These are phyloP conservation scores for Mycena floridula DNA, from an alignment of 768 basidiomycete genomes.

Conservation along the genomic window DNA sequence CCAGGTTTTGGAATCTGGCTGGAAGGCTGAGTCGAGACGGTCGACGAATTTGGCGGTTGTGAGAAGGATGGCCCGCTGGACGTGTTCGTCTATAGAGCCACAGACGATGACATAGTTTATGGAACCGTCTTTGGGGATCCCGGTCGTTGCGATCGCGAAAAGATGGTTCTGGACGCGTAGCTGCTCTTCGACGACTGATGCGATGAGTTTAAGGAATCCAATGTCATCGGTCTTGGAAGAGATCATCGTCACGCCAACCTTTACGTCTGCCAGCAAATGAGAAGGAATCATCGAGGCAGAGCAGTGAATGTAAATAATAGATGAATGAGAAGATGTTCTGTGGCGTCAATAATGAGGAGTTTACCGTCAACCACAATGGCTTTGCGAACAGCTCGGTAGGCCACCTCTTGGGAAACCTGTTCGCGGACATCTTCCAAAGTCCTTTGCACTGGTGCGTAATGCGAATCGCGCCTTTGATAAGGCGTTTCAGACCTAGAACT, in stretches of 20 bases:
- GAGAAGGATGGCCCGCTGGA: slow-evolving; percentile 65
- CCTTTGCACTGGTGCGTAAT: too few species aligned
- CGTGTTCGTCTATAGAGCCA: slow-evolving; percentile 46
- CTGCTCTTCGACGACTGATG: slow-evolving; percentile 36
- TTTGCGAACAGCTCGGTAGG: slow-evolving; percentile 45
- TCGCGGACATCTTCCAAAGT: slow-evolving; percentile 57
- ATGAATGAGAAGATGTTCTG: too few species aligned
- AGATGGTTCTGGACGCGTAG: slow-evolving; percentile 39
- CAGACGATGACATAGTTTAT: slow-evolving; percentile 51
- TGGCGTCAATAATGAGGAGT: too few species aligned
- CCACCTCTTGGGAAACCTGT: slow-evolving; percentile 54
- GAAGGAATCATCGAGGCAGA: not conserved
- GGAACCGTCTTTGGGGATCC: slow-evolving; percentile 20
- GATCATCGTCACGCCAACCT: slow-evolving; percentile 55
- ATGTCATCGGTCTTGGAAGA: slow-evolving; percentile 53
- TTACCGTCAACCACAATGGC: slow-evolving; percentile 43
- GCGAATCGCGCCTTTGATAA: too few species aligned
- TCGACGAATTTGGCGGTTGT: slow-evolving; percentile 66
- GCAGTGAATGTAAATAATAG: too few species aligned
- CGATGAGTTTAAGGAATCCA: slow-evolving; percentile 50
- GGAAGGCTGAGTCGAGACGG: slow-evolving; percentile 36
- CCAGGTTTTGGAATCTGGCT: slow-evolving; percentile 25
- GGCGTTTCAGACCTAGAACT: too few species aligned
- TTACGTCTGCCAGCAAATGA: slow-evolving; percentile 27
- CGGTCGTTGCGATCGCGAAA: slow-evolving; percentile 49